Conservation (phyloP, 2,329 filamentous ascomycete genomes). For the Gaeumannomyces sp. region DNA sequence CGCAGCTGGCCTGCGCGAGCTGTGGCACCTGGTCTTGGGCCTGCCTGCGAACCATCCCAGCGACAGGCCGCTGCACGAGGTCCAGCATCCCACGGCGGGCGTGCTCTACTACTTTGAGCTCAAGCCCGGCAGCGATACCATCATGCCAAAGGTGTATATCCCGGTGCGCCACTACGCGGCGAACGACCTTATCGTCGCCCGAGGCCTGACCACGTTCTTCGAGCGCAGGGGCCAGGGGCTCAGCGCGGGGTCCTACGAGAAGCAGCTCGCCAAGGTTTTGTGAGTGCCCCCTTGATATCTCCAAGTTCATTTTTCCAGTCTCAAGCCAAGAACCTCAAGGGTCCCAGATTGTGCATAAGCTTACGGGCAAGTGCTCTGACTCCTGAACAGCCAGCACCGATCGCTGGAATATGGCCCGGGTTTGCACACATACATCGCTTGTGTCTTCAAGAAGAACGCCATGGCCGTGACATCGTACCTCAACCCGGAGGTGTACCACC, state of each 20-base stretch:
- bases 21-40: slow-evolving; percentile 9
- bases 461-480: neutral
- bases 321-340: too few relatives aligned
- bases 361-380: too few relatives aligned
- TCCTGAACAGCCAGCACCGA: neutral
- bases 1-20: neutral
- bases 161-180: slow-evolving; percentile 2
- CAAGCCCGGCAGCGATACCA: neutral
- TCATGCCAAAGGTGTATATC: neutral
- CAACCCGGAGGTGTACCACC: neutral
- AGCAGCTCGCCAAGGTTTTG: too few relatives aligned
- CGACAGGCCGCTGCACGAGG: neutral
- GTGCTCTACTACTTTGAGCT: slow-evolving; percentile 5
- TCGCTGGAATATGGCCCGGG: neutral
- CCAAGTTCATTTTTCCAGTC: too few relatives aligned
- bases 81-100: neutral
- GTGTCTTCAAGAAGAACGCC: neutral
- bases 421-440: neutral
- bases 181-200: neutral
- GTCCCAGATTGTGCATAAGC: too few relatives aligned
- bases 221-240: neutral
- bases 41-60: neutral
- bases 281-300: too few relatives aligned
- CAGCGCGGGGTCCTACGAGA: too few relatives aligned
- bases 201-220: neutral